Base-by-base conservation (phyloP, 768 basidiomycete genomes). In the Pleurotus platypus region DNA sequence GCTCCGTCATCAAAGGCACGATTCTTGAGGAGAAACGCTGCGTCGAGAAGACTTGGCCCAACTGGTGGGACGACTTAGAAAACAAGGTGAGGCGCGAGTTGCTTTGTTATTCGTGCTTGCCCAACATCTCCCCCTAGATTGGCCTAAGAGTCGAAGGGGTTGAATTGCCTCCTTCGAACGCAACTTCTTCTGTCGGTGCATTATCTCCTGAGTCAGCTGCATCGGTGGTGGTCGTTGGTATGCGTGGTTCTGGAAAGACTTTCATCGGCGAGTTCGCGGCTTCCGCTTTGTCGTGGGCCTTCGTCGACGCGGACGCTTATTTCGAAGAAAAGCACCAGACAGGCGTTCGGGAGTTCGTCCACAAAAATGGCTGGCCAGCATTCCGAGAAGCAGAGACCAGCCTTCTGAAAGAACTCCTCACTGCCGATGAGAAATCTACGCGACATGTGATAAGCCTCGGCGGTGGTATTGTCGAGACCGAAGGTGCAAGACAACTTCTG, bases 41-140 rank as follows among this genome's bases (percentile, higher is more conserved):
- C 66, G 97, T 99, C 30, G 96, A 96, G 73, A 99, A 99, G 82
- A 99, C 96, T 0, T 99, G 96, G 96, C 97, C 97, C 0, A 95
- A 94, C 68, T 99, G 95, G 93, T 99, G 96, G 95, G 97, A 98
- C 67, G 97, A 98, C 70, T 78, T 99, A 22, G 84, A 92, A 68
- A 94, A 92, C 76, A 97, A 97, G 84, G 92, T 91, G 50, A 2
- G 75, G 15, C 57, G 24, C 16, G 45, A 13, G 38, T 42, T n/a
- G 40, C 24, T 30, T 24, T n/a, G 1, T 1, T 5, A 35, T n/a
- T 27, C 22, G 3, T 0, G 49, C n/a, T 50, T 49, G 40, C 7
- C 20, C 27, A 27, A 27, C 15, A n/a, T n/a, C 27, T 38, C 40
- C 22, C 57, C 35, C 1, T 63, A 96, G 94, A 94, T 98, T 54